Base-by-base conservation (phyloP, 306 rosid genomes). In the Cicer judaicum region DNA sequence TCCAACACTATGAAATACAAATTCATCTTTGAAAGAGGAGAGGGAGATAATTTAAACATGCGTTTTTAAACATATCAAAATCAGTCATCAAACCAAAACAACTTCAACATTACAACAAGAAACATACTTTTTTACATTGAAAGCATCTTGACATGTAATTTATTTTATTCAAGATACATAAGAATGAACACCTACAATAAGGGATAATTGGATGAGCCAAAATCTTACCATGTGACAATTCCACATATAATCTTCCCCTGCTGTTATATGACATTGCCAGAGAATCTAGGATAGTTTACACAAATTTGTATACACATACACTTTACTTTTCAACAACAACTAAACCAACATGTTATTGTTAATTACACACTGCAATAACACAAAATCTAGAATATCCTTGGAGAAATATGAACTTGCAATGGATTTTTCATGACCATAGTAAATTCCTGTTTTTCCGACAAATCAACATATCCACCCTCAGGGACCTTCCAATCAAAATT, bases 361-460 rank as follows among this genome's bases (percentile, higher is more conserved):
- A 9, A 8, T 1, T 21, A 55, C 60, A 16, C 10, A 55, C 36
- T 55, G 38, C n/a, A 55, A 55, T 52, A 15, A 2, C 59, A 53
- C 29, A 12, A 12, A 13, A 34, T 59, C 65, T 59, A 59, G 18
- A 78, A 59, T 10, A 78, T 1, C 65, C 86, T 84, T 7, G 80
- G 76, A 7, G 78, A 68, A 18, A 80, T 4, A 6, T 74, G 68
- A 54, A 74, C 85, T 38, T 18, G 49, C 43, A 84, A 41, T 1
- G 85, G 78, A 80, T 80, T 21, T 61, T 84, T 84, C 87, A 84
- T 80, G 6, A 80, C 87, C 0, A 18, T 6, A 6, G 84, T 80
- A 44, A 84, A 80, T 13, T 80, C 85, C 8, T 80, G 80, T 56
- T 55, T 84, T 6, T 80, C 83, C 0, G 85, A 68, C 54, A 84